Evolutionary conservation across 768 basidiomycete species (phyloP).

Genomic region (Leccinum obscurum): DNA sequence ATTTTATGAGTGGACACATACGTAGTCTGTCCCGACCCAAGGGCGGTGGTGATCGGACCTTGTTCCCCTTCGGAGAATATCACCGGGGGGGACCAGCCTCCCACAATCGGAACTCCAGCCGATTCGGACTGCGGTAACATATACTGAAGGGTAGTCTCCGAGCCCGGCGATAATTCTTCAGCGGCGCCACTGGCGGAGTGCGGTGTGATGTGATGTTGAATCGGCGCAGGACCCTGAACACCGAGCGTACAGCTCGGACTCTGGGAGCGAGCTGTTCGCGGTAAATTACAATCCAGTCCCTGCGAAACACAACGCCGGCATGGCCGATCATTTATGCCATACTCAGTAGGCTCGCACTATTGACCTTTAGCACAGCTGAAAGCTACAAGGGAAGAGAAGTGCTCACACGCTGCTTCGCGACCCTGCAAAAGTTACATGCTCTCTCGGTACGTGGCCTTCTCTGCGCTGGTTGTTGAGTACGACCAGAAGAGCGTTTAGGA

Average conservation of each 20-base stretch:
- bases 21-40: conserved; percentile 5
- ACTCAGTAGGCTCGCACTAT: conserved; percentile 23
- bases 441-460: conserved; percentile 14
- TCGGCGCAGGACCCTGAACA: conserved; percentile 11
- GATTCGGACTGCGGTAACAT: conserved; percentile 9
- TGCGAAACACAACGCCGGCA: conserved; percentile 25
- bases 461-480: conserved; percentile 9
- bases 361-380: conserved; percentile 5
- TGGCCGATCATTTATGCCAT: conserved; percentile 16
- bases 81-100: conserved; percentile 2
- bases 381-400: not conserved
- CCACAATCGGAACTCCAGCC: not conserved
- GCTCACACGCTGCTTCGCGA: conserved; percentile 22
- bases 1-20: conserved; percentile 9
- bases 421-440: conserved; percentile 25
- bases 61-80: conserved; percentile 9
- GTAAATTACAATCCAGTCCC: conserved; percentile 13
- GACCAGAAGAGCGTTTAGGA: conserved; percentile 7
- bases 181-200: conserved; percentile 8
- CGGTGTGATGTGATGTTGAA: conserved; percentile 1
- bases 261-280: conserved; percentile 19
- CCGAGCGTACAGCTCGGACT: conserved; percentile 20
- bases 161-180: conserved; percentile 7
- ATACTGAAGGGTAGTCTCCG: conserved; percentile 5
- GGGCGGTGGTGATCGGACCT: not conserved